Evolutionary conservation across 1,139 yeast genomes (phyloP).

Genomic region (Candida tunisiensis): DNA sequence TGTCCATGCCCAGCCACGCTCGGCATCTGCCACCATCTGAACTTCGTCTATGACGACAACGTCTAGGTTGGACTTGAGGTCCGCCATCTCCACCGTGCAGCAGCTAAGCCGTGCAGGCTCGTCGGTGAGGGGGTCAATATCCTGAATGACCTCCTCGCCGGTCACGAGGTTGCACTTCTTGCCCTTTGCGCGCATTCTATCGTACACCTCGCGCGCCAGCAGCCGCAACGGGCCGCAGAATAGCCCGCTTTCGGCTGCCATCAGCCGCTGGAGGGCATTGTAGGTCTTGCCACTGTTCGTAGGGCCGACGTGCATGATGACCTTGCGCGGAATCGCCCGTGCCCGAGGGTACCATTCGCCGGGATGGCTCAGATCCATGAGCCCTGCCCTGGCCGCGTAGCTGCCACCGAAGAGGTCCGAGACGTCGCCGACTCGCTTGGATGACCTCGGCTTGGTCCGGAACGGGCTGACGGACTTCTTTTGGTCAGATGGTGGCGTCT

Average conservation of each 20-base stretch:
- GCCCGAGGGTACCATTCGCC: slow-evolving; percentile 55
- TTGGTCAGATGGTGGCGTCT: too few relatives aligned
- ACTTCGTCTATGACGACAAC: slow-evolving; percentile 90
- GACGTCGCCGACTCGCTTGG: too few relatives aligned
- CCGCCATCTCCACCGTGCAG: slow-evolving; percentile 92
- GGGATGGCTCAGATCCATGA: slow-evolving; percentile 6
- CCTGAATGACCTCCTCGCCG: slow-evolving; percentile 81
- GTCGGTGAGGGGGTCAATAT: slow-evolving; percentile 41
- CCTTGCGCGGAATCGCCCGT: slow-evolving; percentile 57
- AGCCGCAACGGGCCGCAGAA: slow-evolving; percentile 91
- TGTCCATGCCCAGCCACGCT: slow-evolving; percentile 92
- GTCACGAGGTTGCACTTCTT: slow-evolving; percentile 71
- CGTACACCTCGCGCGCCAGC: slow-evolving; percentile 82
- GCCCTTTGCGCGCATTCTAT: slow-evolving; percentile 50
- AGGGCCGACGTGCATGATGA: slow-evolving; percentile 90
- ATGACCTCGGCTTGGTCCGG: too few relatives aligned
- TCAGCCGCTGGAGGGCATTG: slow-evolving; percentile 54
- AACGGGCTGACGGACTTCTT: too few relatives aligned
- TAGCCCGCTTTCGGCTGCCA: slow-evolving; percentile 60
- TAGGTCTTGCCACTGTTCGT: slow-evolving; percentile 96
- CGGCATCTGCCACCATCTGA: slow-evolving; percentile 75
- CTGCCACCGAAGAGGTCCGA: too few relatives aligned
- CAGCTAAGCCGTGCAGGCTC: slow-evolving; percentile 57
- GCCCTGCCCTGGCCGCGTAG: too few relatives aligned
- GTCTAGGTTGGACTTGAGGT: slow-evolving; percentile 49